phyloP scores from a whole-genome alignment of 257 asterid genomes.

The Solanum chiquidenum region DNA sequence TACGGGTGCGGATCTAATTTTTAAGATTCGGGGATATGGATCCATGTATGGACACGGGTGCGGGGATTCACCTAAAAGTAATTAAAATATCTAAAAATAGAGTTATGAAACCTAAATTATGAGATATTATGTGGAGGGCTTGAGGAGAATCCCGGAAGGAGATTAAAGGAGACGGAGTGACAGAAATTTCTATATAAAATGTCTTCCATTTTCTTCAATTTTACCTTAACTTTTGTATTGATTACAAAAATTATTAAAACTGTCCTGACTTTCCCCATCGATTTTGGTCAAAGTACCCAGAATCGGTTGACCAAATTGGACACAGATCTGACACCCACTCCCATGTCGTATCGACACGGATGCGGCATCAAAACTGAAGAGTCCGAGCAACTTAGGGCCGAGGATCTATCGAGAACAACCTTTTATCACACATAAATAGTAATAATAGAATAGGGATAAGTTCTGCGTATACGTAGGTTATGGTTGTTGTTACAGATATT shows the following conservation, averaged over 20 bases:
- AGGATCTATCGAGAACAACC: not conserved
- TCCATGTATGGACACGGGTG: not conserved
- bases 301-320: not conserved
- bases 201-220: not conserved
- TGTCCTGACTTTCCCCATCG: not conserved
- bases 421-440: not conserved
- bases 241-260: not conserved
- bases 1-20: not conserved
- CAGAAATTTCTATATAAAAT: not conserved
- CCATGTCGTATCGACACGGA: not conserved
- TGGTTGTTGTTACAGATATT: not conserved
- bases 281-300: not conserved
- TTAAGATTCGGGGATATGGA: not conserved
- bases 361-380: not conserved
- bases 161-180: not conserved
- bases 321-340: not conserved
- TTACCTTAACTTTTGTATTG: not conserved
- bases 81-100: no score
- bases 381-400: not conserved
- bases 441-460: not conserved
- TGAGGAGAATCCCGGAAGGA: not conserved
- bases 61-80: not conserved
- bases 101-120: not conserved
- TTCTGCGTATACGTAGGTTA: not conserved
- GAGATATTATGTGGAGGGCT: not conserved